phyloP scores from a whole-genome alignment of 352 stramenopile species.

The Pythium angustatum region DNA sequence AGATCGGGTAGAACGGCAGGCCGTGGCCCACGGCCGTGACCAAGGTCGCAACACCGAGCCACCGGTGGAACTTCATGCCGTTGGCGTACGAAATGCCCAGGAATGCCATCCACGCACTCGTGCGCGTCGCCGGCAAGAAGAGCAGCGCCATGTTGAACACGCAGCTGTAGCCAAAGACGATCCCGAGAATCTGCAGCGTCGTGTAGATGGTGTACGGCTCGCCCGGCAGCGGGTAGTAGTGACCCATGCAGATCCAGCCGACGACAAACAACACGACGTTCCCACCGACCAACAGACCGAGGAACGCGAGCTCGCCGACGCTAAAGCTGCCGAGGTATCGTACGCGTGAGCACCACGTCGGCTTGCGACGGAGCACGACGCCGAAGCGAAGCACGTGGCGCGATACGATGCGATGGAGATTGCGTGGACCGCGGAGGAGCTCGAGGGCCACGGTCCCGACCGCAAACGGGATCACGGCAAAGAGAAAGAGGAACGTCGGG shows the following conservation, averaged over 20 bases:
- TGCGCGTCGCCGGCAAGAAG: constrained; percentile 36
- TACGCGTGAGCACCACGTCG: constrained; percentile 24
- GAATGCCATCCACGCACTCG: constrained; percentile 46
- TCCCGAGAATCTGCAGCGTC: constrained; percentile 46
- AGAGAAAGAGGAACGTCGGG: constrained; percentile 57
- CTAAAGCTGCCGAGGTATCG: constrained; percentile 34
- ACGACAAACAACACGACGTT: constrained; percentile 61
- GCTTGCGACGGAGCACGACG: constrained; percentile 48
- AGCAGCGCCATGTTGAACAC: constrained; percentile 81
- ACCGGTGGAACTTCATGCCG: constrained; percentile 46
- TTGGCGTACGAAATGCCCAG: constrained; percentile 46
- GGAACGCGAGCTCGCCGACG: constrained; percentile 68
- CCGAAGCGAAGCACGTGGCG: constrained; percentile 38
- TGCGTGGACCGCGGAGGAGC: constrained; percentile 29
- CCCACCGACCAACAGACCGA: constrained; percentile 41
- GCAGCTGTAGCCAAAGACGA: constrained; percentile 51
- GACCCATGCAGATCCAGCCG: constrained; percentile 34
- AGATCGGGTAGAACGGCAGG: constrained; percentile 39
- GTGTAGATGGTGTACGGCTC: constrained; percentile 46
- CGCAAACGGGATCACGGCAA: constrained; percentile 42
- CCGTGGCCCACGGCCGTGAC: constrained; percentile 34
- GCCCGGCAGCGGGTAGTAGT: constrained; percentile 17
- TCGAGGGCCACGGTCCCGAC: constrained; percentile 26
- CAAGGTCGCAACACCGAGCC: constrained; percentile 36
- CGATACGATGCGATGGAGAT: constrained; percentile 41